phyloP scores from a whole-genome alignment of 306 rosid genomes.

The Prosopis cineraria region DNA sequence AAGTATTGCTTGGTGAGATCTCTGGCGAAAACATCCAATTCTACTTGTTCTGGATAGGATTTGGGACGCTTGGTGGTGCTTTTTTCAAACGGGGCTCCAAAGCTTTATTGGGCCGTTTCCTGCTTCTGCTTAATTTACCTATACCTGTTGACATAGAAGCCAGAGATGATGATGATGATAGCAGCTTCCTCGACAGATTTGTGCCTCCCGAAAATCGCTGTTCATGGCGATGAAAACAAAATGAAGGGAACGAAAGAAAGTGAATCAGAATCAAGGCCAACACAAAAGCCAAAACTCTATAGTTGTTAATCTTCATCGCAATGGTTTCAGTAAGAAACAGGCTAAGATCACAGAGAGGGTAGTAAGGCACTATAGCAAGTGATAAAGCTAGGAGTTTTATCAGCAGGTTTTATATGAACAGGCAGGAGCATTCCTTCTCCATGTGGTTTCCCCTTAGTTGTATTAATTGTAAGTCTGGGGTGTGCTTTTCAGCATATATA shows the following conservation, averaged over 20 bases:
- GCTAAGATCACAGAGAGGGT: conserved; percentile 16
- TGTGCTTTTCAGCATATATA: not conserved
- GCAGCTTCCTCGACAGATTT: conserved; percentile 53
- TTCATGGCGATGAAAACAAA: conserved; percentile 39
- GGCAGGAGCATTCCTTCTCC: conserved; percentile 46
- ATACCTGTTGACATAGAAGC: conserved; percentile 38
- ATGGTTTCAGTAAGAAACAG: conserved; percentile 24
- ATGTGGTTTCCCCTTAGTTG: conserved; percentile 51
- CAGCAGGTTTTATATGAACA: conserved; percentile 42
- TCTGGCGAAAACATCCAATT: not conserved
- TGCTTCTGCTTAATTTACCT: conserved; percentile 43
- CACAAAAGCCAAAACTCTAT: conserved; percentile 40
- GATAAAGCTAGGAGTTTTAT: conserved; percentile 36
- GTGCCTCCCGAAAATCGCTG: conserved; percentile 41
- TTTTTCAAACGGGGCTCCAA: conserved; percentile 55
- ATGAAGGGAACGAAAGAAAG: conserved; percentile 47
- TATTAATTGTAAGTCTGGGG: not conserved
- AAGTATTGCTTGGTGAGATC: conserved; percentile 25
- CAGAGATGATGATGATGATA: conserved; percentile 43
- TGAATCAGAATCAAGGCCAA: conserved; percentile 41
- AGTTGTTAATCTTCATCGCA: conserved; percentile 42
- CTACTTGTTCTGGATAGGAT: conserved; percentile 71
- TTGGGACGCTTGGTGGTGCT: conserved; percentile 60
- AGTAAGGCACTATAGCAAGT: not conserved
- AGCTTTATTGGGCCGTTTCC: conserved; percentile 47